These are phyloP conservation scores for Pachysolen tannophilus DNA, from an alignment of 805 yeast species.

Conservation along the genomic window DNA sequence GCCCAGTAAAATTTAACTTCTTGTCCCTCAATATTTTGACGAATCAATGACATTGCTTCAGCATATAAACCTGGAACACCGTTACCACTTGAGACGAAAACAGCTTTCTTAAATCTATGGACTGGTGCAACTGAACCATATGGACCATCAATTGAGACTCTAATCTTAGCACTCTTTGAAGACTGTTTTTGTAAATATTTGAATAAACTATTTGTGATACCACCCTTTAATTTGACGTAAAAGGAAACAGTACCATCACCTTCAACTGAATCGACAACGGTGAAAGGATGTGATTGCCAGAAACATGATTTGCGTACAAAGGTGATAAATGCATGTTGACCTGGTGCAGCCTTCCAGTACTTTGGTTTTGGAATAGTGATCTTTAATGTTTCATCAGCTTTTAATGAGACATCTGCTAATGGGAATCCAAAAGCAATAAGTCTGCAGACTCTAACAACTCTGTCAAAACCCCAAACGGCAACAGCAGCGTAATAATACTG, in stretches of 20 bases:
- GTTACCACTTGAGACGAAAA: constrained; percentile 42
- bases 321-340: constrained; percentile 30
- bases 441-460: constrained; percentile 26
- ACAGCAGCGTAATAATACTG: constrained; percentile 6
- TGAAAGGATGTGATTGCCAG: constrained; percentile 41
- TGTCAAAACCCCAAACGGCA: constrained; percentile 27
- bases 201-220: constrained; percentile 23
- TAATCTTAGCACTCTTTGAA: constrained; percentile 21
- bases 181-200: constrained; percentile 16
- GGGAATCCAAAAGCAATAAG: constrained; percentile 28
- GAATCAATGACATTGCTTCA: constrained; percentile 26
- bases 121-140: constrained; percentile 41
- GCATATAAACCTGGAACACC: constrained; percentile 46
- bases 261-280: constrained; percentile 20
- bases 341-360: constrained; percentile 33
- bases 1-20: constrained; percentile 54
- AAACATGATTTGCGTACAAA: constrained; percentile 30
- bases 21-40: constrained; percentile 18
- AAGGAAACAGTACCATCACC: constrained; percentile 20
- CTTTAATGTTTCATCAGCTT: constrained; percentile 39
- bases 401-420: constrained; percentile 27
- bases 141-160: constrained; percentile 52
- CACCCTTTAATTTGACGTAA: constrained; percentile 29
- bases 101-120: constrained; percentile 27
- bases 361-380: constrained; percentile 36